Conservation (phyloP, 129 eudicot species). For the Escallonia herrerae region DNA sequence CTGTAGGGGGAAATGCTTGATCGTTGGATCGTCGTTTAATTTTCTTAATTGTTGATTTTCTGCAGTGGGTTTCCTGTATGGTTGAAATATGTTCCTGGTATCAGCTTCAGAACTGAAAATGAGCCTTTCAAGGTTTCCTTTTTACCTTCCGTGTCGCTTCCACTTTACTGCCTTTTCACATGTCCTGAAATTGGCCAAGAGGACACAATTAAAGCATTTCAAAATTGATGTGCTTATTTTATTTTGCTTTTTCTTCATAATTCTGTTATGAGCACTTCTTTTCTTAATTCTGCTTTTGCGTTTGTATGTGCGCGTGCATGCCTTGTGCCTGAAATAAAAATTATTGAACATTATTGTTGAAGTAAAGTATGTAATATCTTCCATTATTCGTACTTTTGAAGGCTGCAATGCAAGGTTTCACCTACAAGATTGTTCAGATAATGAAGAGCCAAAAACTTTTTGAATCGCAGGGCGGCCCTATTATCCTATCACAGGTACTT, state of each 20-base stretch:
- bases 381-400: constrained; percentile 17
- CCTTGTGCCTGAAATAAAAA: too few relatives aligned
- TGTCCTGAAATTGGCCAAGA: neutral
- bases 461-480: constrained; percentile 93
- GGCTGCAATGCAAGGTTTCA: constrained; percentile 96
- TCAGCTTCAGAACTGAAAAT: constrained; percentile 91
- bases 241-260: too few relatives aligned
- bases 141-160: neutral
- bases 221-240: neutral
- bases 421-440: constrained; percentile 74
- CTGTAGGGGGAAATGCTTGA: neutral
- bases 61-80: constrained; percentile 98
- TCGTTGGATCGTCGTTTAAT: constrained; percentile 5
- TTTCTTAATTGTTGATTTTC: neutral
- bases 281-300: neutral
- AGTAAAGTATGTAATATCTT: neutral
- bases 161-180: neutral
- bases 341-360: too few relatives aligned
- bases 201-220: neutral
- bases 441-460: constrained; percentile 73
- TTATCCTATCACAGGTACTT: constrained; percentile 81
- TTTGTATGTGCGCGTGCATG: neutral
- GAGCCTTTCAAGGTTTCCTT: constrained; percentile 67
- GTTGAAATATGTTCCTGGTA: constrained; percentile 97
- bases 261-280: too few relatives aligned